Percentiles rank a stretch among this genome's conserved stretches.
Conservation (phyloP, 306 rosid species). For the Quercus mongolica region DNA sequence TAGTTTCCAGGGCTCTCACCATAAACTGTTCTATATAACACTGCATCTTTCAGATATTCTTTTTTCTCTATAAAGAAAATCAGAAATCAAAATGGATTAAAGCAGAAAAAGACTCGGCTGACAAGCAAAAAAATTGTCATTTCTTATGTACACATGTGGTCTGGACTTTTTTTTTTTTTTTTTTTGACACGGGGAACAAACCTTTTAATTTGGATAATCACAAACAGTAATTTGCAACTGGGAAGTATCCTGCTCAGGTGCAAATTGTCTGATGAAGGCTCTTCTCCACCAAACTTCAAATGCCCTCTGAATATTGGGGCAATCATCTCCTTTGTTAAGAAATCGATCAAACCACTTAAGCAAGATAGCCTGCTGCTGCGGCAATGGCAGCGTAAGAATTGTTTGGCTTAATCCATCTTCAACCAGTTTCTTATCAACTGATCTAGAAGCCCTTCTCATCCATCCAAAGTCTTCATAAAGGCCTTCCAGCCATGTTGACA, state of each 20-base stretch:
- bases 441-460: constrained; percentile 74
- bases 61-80: constrained; percentile 1
- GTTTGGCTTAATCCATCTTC: constrained; percentile 88
- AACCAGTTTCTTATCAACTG: constrained; percentile 65
- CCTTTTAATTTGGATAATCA: constrained; percentile 54
- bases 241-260: constrained; percentile 49
- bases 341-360: constrained; percentile 80
- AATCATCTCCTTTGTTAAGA: constrained; percentile 85
- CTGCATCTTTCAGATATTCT: background rate
- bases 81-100: constrained; percentile 5
- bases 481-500: constrained; percentile 87
- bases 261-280: constrained; percentile 63
- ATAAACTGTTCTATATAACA: background rate
- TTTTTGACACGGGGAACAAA: background rate
- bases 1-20: background rate
- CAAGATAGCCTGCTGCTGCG: constrained; percentile 71
- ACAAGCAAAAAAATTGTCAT: background rate
- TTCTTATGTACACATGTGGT: constrained; percentile 30
- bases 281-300: constrained; percentile 99
- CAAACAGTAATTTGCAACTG: constrained; percentile 67
- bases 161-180: background rate
- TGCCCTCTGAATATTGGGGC: constrained; percentile 87
- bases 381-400: constrained; percentile 77
- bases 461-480: constrained; percentile 88
- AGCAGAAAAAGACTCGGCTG: background rate